Percentiles rank a stretch among this genome's conserved stretches.
Conservation (phyloP, 1,284 basidiomycete genomes). For the Ustilago trichophora region DNA sequence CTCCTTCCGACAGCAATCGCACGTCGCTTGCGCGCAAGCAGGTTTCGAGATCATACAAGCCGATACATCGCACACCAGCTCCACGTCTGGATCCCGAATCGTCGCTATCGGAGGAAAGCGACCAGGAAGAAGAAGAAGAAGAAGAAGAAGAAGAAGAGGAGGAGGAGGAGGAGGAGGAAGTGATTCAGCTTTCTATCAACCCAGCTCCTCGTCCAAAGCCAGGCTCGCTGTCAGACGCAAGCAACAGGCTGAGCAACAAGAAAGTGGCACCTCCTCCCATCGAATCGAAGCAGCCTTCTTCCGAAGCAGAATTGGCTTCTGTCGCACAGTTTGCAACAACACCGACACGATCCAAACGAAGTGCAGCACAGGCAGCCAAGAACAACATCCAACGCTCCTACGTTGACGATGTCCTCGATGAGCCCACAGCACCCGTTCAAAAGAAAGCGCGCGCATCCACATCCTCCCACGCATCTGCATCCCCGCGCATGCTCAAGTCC, state of each 20-base stretch:
- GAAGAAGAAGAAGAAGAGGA: no score
- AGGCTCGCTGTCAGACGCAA: no score
- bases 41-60: not conserved
- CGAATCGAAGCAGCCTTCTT: no score
- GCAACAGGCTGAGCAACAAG: no score
- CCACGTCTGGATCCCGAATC: not conserved
- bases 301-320: no score
- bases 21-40: not conserved
- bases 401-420: conserved; percentile 1
- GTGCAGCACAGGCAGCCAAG: conserved; percentile 25
- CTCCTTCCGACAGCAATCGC: conserved; percentile 1
- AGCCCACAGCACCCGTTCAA: not conserved
- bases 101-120: not conserved
- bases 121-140: not conserved
- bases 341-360: conserved; percentile 16
- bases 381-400: conserved; percentile 25
- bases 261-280: no score
- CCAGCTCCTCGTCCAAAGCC: no score
- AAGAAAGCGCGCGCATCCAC: conserved; percentile 13
- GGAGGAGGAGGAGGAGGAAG: no score
- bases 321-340: not conserved
- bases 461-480: not conserved
- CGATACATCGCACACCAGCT: no score
- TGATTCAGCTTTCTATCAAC: no score
- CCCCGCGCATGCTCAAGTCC: not conserved